Percentiles rank a stretch among this genome's conserved stretches.
These are phyloP conservation scores for Ustilago loliicola DNA, from an alignment of 1,284 basidiomycete genomes.

Conservation along the genomic window DNA sequence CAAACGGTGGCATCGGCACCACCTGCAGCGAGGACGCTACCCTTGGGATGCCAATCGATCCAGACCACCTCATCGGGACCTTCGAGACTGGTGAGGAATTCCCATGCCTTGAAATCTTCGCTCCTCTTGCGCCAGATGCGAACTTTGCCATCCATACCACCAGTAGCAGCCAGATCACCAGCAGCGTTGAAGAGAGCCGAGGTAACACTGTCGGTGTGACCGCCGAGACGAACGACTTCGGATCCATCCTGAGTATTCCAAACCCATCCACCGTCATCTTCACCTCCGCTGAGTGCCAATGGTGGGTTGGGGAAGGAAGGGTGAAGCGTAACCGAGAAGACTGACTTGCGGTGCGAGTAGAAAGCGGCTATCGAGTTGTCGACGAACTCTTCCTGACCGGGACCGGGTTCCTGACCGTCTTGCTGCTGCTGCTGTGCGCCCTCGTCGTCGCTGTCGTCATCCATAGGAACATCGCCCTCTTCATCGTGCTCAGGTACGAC, in stretches of 20 bases:
- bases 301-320: conserved; percentile 79
- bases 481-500: conserved; percentile 54
- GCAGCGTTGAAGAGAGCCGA: conserved; percentile 84
- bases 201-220: conserved; percentile 92
- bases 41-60: conserved; percentile 96
- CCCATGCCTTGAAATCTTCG: conserved; percentile 81
- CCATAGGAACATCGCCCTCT: conserved; percentile 53
- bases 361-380: conserved; percentile 69
- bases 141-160: conserved; percentile 96
- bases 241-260: conserved; percentile 90
- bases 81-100: conserved; percentile 89
- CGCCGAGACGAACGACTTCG: conserved; percentile 84
- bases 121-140: conserved; percentile 81
- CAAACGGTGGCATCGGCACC: conserved; percentile 95
- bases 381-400: conserved; percentile 54
- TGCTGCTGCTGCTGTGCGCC: conserved; percentile 12
- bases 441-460: conserved; percentile 47
- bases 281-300: conserved; percentile 90
- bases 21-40: conserved; percentile 87
- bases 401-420: conserved; percentile 26
- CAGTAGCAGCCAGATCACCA: conserved; percentile 92
- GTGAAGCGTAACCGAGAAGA: conserved; percentile 88
- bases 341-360: conserved; percentile 73
- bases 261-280: conserved; percentile 94
- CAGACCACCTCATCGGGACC: conserved; percentile 96